phyloP scores from a whole-genome alignment of 345 rosid genomes.

The Hibiscus tridactylites region DNA sequence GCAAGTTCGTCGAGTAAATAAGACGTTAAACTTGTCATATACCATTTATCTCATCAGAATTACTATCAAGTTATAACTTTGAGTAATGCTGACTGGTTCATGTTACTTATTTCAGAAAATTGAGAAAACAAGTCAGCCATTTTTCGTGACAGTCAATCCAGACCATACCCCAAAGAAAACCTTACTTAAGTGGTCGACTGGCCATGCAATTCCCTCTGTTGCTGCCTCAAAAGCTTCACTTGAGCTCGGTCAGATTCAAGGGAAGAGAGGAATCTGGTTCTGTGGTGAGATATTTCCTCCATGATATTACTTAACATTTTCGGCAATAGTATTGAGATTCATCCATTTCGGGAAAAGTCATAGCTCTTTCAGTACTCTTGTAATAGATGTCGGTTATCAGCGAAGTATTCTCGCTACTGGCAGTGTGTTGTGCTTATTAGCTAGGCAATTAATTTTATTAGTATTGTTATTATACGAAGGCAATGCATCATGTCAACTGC shows the following conservation, averaged over 20 bases:
- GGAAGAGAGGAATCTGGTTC: slow-evolving; percentile 80
- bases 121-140: slow-evolving; percentile 17
- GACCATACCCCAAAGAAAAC: slow-evolving; percentile 35
- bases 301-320: neutral
- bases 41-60: neutral
- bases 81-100: neutral
- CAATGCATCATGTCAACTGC: neutral
- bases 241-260: slow-evolving; percentile 67
- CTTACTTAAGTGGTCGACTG: slow-evolving; percentile 66
- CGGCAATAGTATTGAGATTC: no score
- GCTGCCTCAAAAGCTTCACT: slow-evolving; percentile 74
- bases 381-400: no score
- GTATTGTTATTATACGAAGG: neutral
- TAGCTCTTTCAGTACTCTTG: no score
- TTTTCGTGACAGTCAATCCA: slow-evolving; percentile 7
- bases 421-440: neutral
- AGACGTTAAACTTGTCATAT: neutral
- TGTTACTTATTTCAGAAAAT: slow-evolving; percentile 46
- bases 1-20: neutral
- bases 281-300: slow-evolving; percentile 34
- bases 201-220: slow-evolving; percentile 82
- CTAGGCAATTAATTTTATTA: neutral
- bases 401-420: no score
- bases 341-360: no score
- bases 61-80: neutral